Conservation (phyloP, 371 early-diverging fungal species). For the Mortierella sp. region DNA sequence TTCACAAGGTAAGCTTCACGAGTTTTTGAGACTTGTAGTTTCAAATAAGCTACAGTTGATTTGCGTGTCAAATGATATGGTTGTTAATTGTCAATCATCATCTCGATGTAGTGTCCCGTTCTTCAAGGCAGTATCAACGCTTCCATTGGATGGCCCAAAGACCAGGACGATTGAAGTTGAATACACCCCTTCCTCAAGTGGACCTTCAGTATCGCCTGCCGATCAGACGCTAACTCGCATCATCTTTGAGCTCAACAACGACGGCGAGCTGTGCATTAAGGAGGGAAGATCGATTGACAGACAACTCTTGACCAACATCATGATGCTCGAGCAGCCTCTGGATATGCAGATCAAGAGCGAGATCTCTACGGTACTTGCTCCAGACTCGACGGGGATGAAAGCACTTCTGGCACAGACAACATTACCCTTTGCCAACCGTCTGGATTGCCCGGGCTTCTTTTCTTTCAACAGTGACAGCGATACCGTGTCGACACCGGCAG, state of each 20-base stretch:
- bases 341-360: conserved; percentile 49
- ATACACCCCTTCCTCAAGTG: conserved; percentile 32
- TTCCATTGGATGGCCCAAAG: conserved; percentile 24
- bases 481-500: conserved; percentile 13
- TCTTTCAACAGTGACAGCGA: conserved; percentile 14
- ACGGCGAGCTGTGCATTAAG: conserved; percentile 24
- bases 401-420: conserved; percentile 20
- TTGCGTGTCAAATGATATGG: not conserved
- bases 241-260: conserved; percentile 28
- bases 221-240: conserved; percentile 17
- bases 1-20: conserved; percentile 23
- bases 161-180: conserved; percentile 43
- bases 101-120: conserved; percentile 35
- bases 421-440: conserved; percentile 18
- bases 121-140: conserved; percentile 32
- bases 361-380: conserved; percentile 16
- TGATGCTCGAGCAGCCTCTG: conserved; percentile 52
- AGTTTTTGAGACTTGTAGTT: not conserved
- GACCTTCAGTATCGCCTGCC: not conserved
- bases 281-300: conserved; percentile 18
- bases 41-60: no score
- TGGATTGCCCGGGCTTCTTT: conserved; percentile 43
- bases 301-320: conserved; percentile 26
- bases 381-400: conserved; percentile 9
- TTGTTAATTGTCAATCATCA: not conserved